phyloP scores from a whole-genome alignment of 257 asterid species.

The Apocynum venetum region DNA sequence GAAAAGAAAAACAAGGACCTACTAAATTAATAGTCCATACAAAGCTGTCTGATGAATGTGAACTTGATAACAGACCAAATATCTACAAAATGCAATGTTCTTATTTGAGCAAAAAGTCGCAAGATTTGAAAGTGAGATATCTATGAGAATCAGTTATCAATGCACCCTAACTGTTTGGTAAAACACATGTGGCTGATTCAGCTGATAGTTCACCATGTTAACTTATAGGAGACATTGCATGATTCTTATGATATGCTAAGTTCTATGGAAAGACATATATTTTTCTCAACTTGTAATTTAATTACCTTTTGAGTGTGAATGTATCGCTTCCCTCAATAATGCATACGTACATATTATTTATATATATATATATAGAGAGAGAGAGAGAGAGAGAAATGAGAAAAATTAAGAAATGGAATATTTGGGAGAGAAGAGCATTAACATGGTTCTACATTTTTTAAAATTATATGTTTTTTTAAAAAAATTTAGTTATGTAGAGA shows the following conservation, averaged over 20 bases:
- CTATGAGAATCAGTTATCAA: neutral
- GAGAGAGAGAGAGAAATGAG: too few relatives aligned
- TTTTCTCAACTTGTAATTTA: too few relatives aligned
- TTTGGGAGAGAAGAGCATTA: too few relatives aligned
- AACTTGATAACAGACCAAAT: neutral
- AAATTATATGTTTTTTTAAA: too few relatives aligned
- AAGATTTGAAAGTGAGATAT: neutral
- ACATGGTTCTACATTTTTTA: too few relatives aligned
- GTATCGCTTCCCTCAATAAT: too few relatives aligned
- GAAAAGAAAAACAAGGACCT: neutral
- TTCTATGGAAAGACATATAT: too few relatives aligned
- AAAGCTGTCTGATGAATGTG: neutral
- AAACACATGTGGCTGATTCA: neutral
- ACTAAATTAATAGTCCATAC: neutral
- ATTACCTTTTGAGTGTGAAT: too few relatives aligned
- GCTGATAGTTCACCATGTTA: neutral
- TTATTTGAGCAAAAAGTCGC: neutral
- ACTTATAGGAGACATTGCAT: neutral
- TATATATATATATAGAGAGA: too few relatives aligned
- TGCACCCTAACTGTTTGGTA: neutral
- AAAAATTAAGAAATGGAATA: too few relatives aligned
- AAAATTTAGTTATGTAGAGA: too few relatives aligned
- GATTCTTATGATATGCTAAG: neutral
- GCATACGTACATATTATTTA: too few relatives aligned
- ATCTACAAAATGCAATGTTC: neutral